Evolutionary conservation across 768 basidiomycete genomes (phyloP), one percentile per base, ranked within the genome.

Genomic region (Tricholoma flavovirens): DNA sequence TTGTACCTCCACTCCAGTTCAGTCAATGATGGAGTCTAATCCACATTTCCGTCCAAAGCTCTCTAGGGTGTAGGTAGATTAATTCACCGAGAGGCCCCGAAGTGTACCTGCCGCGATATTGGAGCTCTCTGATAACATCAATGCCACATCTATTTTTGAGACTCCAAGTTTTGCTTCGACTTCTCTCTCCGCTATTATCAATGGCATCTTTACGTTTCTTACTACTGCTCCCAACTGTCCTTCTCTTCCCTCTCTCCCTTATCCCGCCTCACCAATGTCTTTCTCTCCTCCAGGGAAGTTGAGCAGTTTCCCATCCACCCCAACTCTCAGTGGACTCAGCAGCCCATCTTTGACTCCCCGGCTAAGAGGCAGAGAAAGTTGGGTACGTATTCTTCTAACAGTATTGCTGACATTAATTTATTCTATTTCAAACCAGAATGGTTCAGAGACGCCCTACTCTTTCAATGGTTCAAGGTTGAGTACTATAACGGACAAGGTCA

Each of bases 401-500:
- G 30, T 10, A 19, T 24, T 26, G 17, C 53, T 21, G n/a, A n/a
- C n/a, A 49, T 40, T 43, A 9, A 30, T 8, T 11, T 54, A 29
- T 22, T 33, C 7, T 15, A 2, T 32, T n/a, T 40, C 38, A 22
- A 24, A 40, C n/a, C 57, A 69, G 68, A 61, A 66, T 46, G 67
- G 72, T 51, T 71, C 72, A 19, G 75, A 76, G 50, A 74, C 74
- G 10, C 75, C 75, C 4, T 82, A 83, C 60, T 75, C 80, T 46
- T 61, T 67, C 30, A 74, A 71, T 43, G 73, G 69, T 35, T 76
- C 78, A 24, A 67, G 73, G 22, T 63, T 75, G 29, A 75, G 68
- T 64, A 68, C 66, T n/a, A 66, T 82, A 56, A 75, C 77, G 24
- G 73, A 77, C 61, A 79, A 75, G 53, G 81, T 80, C n/a, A 8